These are phyloP conservation scores for Cucumis sativus DNA, from an alignment of 306 rosid species.

Conservation along the genomic window Cucumber_9930_V3 NC_026659.2:31431501-31432000, in stretches of 20 bases:
- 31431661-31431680: neutral
- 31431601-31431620: no score
- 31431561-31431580: no score
- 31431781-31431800: conserved; percentile 29
- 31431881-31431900: neutral
- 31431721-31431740: conserved; percentile 16
- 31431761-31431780: conserved; percentile 29
- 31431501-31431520: conserved; percentile 40
- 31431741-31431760: conserved; percentile 26
- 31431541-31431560: conserved; percentile 19
- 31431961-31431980: neutral
- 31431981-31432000: neutral
- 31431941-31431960: conserved; percentile 1
- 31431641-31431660: no score
- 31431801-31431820: neutral
- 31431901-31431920: conserved; percentile 5
- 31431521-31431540: conserved; percentile 42
- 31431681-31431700: neutral
- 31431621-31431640: no score
- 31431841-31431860: neutral
- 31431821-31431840: neutral
- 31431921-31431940: conserved; percentile 4
- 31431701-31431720: neutral
- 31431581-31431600: no score
- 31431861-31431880: neutral